Percentiles rank a stretch among this genome's conserved stretches.
These are phyloP conservation scores for Penicillium coprophilum DNA, from an alignment of 495 filamentous ascomycete genomes.

Conservation along the genomic window DNA sequence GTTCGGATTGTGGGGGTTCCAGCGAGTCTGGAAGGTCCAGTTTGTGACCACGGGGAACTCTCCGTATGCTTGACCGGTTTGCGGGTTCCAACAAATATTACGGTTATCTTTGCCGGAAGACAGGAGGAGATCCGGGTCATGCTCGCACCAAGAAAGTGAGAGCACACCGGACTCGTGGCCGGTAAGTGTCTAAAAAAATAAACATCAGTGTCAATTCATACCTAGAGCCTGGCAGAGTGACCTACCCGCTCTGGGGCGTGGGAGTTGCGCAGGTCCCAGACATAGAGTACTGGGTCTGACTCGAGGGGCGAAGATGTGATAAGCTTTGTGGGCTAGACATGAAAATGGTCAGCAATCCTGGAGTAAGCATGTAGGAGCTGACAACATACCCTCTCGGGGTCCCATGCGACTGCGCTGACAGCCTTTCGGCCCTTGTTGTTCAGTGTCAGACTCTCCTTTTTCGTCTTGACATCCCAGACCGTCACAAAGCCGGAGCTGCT, in stretches of 20 bases:
- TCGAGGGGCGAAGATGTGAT: conserved; percentile 92
- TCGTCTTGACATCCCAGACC: conserved; percentile 97
- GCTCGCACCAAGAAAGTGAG: conserved; percentile 92
- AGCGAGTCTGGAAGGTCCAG: conserved; percentile 95
- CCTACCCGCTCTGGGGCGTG: conserved; percentile 82
- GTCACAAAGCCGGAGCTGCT: conserved; percentile 94
- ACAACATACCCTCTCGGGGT: conserved; percentile 68
- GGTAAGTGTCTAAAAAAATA: conserved; percentile 58
- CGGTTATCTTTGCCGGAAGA: conserved; percentile 97
- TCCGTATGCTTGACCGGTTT: conserved; percentile 79
- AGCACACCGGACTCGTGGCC: conserved; percentile 92
- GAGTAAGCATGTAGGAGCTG: neutral
- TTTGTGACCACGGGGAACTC: conserved; percentile 97
- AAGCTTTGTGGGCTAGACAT: conserved; percentile 74
- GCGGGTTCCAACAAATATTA: conserved; percentile 94
- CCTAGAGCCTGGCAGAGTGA: neutral
- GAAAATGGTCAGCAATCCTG: conserved; percentile 11
- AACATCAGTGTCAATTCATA: conserved; percentile 7
- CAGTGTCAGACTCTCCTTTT: conserved; percentile 91
- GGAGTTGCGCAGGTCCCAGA: conserved; percentile 96
- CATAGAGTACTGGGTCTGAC: conserved; percentile 78
- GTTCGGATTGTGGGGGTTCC: conserved; percentile 89
- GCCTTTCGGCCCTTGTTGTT: conserved; percentile 91
- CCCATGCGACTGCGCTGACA: conserved; percentile 95
- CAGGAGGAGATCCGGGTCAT: conserved; percentile 86